Evolutionary conservation across 2,329 filamentous ascomycete species (phyloP).

Genomic region (Xylariales sp.): DNA sequence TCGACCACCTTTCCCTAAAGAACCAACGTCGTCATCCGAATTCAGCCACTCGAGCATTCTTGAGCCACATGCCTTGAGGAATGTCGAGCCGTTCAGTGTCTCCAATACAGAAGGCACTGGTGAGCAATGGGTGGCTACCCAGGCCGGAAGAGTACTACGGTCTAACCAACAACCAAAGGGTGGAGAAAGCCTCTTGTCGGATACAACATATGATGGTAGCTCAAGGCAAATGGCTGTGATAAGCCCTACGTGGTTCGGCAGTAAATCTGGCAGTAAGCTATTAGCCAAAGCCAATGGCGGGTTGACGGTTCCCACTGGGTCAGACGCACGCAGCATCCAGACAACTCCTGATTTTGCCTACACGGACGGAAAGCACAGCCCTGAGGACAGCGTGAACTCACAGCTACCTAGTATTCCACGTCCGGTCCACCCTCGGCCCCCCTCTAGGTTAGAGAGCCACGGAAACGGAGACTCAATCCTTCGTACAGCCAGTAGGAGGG

Average conservation of each 20-base stretch:
- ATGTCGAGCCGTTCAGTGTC: too few species aligned
- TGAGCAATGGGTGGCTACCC: too few species aligned
- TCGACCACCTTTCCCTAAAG: too few species aligned
- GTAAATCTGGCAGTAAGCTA: too few species aligned
- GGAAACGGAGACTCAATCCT: constrained; percentile 11
- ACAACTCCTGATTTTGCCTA: constrained; percentile 25
- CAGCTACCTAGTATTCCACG: background rate
- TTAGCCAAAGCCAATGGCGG: too few species aligned
- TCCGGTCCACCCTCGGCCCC: constrained; percentile 1
- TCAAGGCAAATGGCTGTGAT: constrained; percentile 1
- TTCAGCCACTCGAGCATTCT: too few species aligned
- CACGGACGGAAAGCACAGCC: constrained; percentile 11
- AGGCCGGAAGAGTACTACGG: too few species aligned
- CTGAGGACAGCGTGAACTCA: constrained; percentile 11
- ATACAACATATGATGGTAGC: background rate
- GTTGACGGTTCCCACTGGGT: constrained; percentile 15
- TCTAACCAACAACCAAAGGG: too few species aligned
- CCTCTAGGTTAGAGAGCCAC: constrained; percentile 12
- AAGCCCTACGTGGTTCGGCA: too few species aligned
- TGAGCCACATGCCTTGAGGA: too few species aligned
- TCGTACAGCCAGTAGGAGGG: constrained; percentile 15
- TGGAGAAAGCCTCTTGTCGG: constrained; percentile 1
- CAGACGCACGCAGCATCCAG: constrained; percentile 25
- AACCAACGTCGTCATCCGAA: too few species aligned
- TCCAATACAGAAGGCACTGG: too few species aligned